phyloP scores from a whole-genome alignment of 371 early-diverging fungal species.

The Mortierella sp. region DNA sequence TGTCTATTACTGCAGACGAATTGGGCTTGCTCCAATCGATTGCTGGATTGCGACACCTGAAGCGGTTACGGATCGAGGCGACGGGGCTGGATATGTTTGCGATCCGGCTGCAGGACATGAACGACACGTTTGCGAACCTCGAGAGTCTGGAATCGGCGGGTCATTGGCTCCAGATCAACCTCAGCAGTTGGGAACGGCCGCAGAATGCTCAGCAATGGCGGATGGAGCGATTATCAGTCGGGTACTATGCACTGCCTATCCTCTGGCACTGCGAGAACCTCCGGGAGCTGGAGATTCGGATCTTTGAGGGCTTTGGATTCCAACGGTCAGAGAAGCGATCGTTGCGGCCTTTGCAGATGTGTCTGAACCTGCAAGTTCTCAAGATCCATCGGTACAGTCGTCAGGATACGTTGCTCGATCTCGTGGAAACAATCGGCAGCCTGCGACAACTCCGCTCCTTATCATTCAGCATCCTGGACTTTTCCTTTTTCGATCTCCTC shows the following conservation, averaged over 20 bases:
- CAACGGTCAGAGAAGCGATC: conserved; percentile 8
- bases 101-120: not conserved
- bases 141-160: not conserved
- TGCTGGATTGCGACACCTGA: not conserved
- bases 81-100: conserved; percentile 9
- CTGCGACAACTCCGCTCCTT: not conserved
- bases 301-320: conserved; percentile 7
- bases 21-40: not conserved
- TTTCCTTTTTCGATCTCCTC: conserved; percentile 8
- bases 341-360: not conserved
- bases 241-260: conserved; percentile 6
- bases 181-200: not conserved
- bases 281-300: conserved; percentile 1
- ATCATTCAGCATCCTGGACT: conserved; percentile 3
- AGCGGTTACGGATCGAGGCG: conserved; percentile 5
- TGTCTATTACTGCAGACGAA: not conserved
- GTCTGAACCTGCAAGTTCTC: not conserved
- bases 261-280: conserved; percentile 3
- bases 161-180: not conserved
- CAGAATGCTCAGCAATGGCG: conserved; percentile 1
- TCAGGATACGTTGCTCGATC: conserved; percentile 8
- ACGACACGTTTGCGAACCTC: not conserved
- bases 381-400: conserved; percentile 1
- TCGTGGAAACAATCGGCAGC: conserved; percentile 5
- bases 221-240: not conserved